Evolutionary conservation across 2,329 filamentous ascomycete genomes (phyloP).

Genomic region (Neofusicoccum parvum): DNA sequence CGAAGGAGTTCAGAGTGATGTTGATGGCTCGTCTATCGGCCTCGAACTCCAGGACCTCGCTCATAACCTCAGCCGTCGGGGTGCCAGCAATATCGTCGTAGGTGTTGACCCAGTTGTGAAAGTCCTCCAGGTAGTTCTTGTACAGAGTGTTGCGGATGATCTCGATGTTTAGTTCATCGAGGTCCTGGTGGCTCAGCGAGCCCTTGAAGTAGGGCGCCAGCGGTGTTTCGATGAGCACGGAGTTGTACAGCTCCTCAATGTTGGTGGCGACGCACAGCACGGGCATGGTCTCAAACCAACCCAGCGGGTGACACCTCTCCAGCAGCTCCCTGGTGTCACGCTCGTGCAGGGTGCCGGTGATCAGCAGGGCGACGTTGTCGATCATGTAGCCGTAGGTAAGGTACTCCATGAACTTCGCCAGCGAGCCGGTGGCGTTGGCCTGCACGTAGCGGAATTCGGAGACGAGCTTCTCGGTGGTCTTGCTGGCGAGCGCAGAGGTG

Average conservation of each 20-base stretch:
- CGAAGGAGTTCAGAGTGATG: slow-evolving; percentile 98
- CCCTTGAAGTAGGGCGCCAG: slow-evolving; percentile 97
- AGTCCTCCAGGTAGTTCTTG: slow-evolving; percentile 99
- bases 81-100: slow-evolving; percentile 84
- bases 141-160: slow-evolving; percentile 98
- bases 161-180: slow-evolving; percentile 98
- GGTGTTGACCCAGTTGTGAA: slow-evolving; percentile 90
- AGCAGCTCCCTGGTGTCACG: slow-evolving; percentile 93
- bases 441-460: slow-evolving; percentile 96
- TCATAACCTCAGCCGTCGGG: slow-evolving; percentile 92
- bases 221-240: slow-evolving; percentile 93
- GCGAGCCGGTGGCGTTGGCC: slow-evolving; percentile 86
- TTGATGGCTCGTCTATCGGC: slow-evolving; percentile 96
- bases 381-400: slow-evolving; percentile 99
- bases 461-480: slow-evolving; percentile 97
- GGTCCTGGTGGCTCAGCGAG: slow-evolving; percentile 90
- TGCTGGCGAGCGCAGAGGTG: slow-evolving; percentile 89
- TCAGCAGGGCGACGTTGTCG: slow-evolving; percentile 96
- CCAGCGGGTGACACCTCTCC: slow-evolving; percentile 92
- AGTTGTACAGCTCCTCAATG: slow-evolving; percentile 98
- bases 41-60: slow-evolving; percentile 93
- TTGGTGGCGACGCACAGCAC: slow-evolving; percentile 97
- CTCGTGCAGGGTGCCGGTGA: slow-evolving; percentile 96
- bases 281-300: slow-evolving; percentile 99
- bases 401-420: slow-evolving; percentile 96